phyloP scores from a whole-genome alignment of 257 asterid genomes.

The Apocynum venetum region DNA sequence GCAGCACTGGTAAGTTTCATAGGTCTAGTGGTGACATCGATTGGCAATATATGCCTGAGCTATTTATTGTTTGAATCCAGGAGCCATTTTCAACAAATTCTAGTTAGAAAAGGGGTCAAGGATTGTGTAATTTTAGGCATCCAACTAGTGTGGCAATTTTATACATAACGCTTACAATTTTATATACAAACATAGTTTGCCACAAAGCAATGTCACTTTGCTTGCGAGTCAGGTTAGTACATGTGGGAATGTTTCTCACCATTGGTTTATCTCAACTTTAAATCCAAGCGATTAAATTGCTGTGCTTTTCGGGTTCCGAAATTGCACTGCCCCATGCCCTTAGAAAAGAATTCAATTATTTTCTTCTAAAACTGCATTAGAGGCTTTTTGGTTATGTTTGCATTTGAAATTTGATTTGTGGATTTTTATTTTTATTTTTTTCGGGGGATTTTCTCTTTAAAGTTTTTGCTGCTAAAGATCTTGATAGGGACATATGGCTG shows the following conservation, averaged over 20 bases:
- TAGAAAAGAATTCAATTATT: background rate
- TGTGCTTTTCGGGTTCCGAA: no score
- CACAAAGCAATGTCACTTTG: no score
- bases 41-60: background rate
- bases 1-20: background rate
- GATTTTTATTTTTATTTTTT: background rate
- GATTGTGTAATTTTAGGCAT: no score
- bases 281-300: no score
- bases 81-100: background rate
- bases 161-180: no score
- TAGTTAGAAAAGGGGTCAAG: background rate
- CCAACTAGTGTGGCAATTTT: no score
- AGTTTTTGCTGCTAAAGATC: background rate
- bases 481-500: background rate
- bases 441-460: background rate
- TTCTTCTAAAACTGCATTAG: background rate
- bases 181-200: no score
- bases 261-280: no score
- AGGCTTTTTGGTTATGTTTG: background rate
- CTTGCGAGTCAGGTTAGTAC: no score
- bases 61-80: background rate
- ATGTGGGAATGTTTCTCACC: no score
- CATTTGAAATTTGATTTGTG: background rate
- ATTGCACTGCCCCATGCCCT: no score
- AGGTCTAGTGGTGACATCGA: background rate